Base-by-base conservation (phyloP, 768 basidiomycete species). In the Lyophyllum shimeji region DNA sequence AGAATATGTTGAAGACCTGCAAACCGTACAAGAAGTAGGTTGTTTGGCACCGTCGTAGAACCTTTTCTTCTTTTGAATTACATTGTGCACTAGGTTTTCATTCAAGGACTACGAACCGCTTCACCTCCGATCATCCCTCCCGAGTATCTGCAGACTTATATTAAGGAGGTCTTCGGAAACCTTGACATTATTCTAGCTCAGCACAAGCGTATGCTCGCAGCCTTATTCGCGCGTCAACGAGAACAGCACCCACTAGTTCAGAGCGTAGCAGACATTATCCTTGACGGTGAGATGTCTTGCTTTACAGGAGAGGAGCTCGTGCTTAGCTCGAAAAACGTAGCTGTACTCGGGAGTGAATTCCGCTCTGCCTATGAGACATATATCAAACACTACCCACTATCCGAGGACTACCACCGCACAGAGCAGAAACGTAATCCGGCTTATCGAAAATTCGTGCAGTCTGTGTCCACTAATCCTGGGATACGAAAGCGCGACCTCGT, bases 331-430 rank as follows among this genome's bases (percentile, higher is more conserved):
- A 2, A 7, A 46, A 46, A 46, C 68, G 3, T 52, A 81, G 80
- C 76, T 31, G 74, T 73, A 3, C 66, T 82, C 33, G 73, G 67
- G 58, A 61, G 64, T 20, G 76, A 79, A 29, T 90, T 89, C 68
- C 82, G 83, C 37, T 69, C 72, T 13, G 82, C 81, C 8, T 94
- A 94, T 59, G 92, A 93, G 60, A 76, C 76, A 0, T 94, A 94
- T 69, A 90, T 94, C 71, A 90, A 93, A 65, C 85, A 93, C 58
- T 95, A 94, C 58, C 93, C 93, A 3, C 76, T 95, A 44, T 83
- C 94, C 1, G 90, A 95, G 65, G 89, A 90, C 9, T 79, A 78
- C 23, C 91, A 95, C 63, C 87, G 89, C 50, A 81, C 84, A 27
- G 90, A 95, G 65, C 77, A 90, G 42, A 84, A 80, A 52, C 76